These are phyloP conservation scores for Phylloporus scabripes DNA, from an alignment of 768 basidiomycete species.

Conservation along the genomic window DNA sequence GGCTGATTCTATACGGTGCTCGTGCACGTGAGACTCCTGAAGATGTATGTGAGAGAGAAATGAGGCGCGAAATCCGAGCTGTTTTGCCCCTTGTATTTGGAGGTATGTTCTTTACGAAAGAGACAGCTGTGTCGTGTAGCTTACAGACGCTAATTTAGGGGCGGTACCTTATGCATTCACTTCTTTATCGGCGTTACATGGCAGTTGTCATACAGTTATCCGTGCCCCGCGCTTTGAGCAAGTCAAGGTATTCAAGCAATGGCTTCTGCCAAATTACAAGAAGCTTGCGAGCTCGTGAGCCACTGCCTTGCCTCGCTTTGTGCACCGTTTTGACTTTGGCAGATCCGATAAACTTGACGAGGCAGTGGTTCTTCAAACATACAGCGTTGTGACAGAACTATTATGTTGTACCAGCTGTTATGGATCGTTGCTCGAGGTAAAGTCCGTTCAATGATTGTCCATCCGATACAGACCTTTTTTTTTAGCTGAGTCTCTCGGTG, in stretches of 20 bases:
- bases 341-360: conserved; percentile 32
- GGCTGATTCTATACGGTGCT: conserved; percentile 61
- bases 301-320: background rate
- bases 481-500: conserved; percentile 47
- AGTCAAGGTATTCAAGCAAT: conserved; percentile 60
- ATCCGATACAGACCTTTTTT: conserved; percentile 3
- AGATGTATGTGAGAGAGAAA: conserved; percentile 61
- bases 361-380: conserved; percentile 44
- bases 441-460: conserved; percentile 3
- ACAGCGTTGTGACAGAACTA: conserved; percentile 52
- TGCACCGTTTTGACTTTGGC: background rate
- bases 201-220: conserved; percentile 43
- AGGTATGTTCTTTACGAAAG: conserved; percentile 33
- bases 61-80: conserved; percentile 62
- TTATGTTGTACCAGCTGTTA: conserved; percentile 62
- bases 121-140: background rate
- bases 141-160: conserved; percentile 29
- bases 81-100: conserved; percentile 65
- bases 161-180: conserved; percentile 19
- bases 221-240: conserved; percentile 69
- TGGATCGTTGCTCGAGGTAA: conserved; percentile 63
- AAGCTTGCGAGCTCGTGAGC: conserved; percentile 48
- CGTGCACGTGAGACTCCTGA: conserved; percentile 67
- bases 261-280: conserved; percentile 68
- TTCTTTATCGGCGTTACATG: conserved; percentile 37